Evolutionary conservation across 352 stramenopile genomes (phyloP), one percentile per base, ranked within the genome.

Genomic region (Albugo candida): DNA sequence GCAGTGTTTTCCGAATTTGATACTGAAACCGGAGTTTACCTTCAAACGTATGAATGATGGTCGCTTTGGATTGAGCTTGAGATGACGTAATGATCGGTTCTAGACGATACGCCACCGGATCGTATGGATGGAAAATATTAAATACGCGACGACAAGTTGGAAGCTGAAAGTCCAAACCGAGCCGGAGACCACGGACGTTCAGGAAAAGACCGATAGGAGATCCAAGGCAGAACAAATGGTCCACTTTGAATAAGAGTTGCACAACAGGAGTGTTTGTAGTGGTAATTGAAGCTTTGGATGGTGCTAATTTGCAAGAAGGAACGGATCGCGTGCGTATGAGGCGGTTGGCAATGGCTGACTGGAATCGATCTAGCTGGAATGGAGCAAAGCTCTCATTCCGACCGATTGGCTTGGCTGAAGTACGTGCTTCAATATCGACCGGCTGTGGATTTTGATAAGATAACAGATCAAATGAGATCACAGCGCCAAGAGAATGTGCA

Each of bases 71-170:
- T 49, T 85, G 51, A 5, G 76, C 73, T 18, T 69, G 72, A 4
- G 43, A 47, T 14, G 72, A 62, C 46, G 94, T 85, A 46, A 97
- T 53, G n/a, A 97, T 76, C 18, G 91, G 91, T 61, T 97, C 91
- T 53, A 97, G 94, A 41, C 91, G 75, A 60, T 97, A 97, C 27
- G 88, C 84, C 2, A 97, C 85, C 2, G 87, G 86, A 66, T 97
- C 91, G 61, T 83, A 92, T 42, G 86, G 86, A 58, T 96, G 83
- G 54, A 96, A 96, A 34, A 97, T 94, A 58, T 97, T 97, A 62
- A 95, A 97, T 17, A 96, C 49, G 16, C 70, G 65, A 12, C 57
- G 58, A 55, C 81, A 93, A 8, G 78, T 88, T 27, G 76, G 75
- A 13, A 96, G 62, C 36, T 52, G 56, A 45, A 91, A 94, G 24